Evolutionary conservation across 257 asterid species (phyloP).

Genomic region (Nicotiana tabacum): DNA sequence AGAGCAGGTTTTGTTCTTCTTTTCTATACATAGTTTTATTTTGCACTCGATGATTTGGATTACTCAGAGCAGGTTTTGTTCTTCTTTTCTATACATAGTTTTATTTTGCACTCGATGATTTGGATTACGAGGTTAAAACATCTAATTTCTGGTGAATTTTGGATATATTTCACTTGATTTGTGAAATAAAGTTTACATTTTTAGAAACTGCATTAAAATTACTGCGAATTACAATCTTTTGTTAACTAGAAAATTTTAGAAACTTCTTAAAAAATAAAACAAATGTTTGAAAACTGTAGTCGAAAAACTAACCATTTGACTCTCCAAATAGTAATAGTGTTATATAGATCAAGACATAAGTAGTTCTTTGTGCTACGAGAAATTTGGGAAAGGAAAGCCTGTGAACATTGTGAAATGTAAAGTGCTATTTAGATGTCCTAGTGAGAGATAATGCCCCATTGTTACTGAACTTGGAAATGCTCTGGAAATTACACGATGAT

Average conservation of each 20-base stretch:
- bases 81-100: not conserved
- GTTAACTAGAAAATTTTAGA: not conserved
- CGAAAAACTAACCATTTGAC: not conserved
- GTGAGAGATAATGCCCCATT: not conserved
- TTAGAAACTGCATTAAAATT: not conserved
- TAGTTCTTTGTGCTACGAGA: not conserved
- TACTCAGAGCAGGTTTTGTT: conserved; percentile 50
- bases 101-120: not conserved
- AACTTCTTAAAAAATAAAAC: not conserved
- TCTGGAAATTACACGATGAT: not conserved
- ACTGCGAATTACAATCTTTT: not conserved
- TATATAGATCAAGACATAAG: not conserved
- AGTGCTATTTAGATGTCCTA: not conserved
- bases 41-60: not conserved
- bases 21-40: not conserved
- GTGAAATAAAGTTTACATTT: not conserved
- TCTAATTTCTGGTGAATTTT: not conserved
- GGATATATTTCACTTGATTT: not conserved
- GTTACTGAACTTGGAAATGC: not conserved
- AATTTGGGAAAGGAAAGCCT: not conserved
- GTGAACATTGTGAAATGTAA: not conserved
- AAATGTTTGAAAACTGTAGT: not conserved
- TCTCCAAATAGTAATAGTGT: not conserved
- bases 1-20: conserved; percentile 46
- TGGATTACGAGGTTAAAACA: not conserved